phyloP scores from a whole-genome alignment of 1,284 basidiomycete species.

The Apiotrichum akiyoshidainum region DNA sequence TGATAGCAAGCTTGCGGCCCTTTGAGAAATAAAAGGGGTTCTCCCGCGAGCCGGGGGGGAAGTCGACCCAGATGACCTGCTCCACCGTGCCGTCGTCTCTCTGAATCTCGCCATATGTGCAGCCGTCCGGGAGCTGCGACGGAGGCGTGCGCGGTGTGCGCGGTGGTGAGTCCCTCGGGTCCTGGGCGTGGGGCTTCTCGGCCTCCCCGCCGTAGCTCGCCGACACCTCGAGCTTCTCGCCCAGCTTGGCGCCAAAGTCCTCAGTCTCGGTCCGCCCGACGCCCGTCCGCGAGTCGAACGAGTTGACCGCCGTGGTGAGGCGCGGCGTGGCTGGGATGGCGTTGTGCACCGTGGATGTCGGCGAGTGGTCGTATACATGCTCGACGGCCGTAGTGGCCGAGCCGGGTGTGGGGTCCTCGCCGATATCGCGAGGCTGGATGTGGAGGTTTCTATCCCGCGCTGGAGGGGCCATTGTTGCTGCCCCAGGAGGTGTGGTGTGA shows the following conservation, averaged over 20 bases:
- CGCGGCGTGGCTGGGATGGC: not conserved
- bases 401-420: no score
- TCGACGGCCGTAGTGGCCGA: no score
- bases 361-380: no score
- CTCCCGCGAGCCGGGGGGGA: slow-evolving; percentile 55
- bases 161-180: not conserved
- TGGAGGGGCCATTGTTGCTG: no score
- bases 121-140: slow-evolving; percentile 10
- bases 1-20: slow-evolving; percentile 61
- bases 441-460: no score
- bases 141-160: slow-evolving; percentile 1
- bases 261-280: not conserved
- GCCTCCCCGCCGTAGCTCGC: no score
- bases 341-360: no score
- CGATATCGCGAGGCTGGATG: no score
- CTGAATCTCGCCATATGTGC: slow-evolving; percentile 10
- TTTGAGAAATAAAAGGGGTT: slow-evolving; percentile 60
- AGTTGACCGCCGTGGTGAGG: not conserved
- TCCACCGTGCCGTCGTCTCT: slow-evolving; percentile 1
- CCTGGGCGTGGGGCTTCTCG: no score
- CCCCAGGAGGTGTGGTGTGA: no score
- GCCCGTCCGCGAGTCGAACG: not conserved
- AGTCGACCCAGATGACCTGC: slow-evolving; percentile 58
- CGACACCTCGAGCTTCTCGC: no score
- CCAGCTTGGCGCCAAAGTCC: no score